phyloP scores from a whole-genome alignment of 768 basidiomycete genomes.

The Mycena olivaceomarginata region DNA sequence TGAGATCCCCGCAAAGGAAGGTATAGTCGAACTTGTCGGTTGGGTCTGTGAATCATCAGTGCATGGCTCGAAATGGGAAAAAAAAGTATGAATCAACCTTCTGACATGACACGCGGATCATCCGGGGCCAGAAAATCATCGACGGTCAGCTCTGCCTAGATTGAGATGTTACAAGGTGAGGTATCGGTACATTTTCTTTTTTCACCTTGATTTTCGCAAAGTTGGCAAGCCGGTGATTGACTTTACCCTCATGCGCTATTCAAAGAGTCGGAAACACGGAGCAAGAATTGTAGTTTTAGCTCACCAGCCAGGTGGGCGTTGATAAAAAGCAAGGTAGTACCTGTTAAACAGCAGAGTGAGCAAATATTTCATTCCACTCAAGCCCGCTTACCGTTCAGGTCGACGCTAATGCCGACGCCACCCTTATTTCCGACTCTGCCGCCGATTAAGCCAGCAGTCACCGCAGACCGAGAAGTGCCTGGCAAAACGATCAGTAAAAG shows the following conservation, averaged over 20 bases:
- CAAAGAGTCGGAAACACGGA: conserved; percentile 2
- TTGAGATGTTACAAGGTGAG: conserved; percentile 9
- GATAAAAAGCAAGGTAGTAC: conserved; percentile 84
- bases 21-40: conserved; percentile 94
- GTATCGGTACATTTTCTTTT: neutral
- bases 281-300: conserved; percentile 36
- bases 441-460: conserved; percentile 93
- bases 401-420: conserved; percentile 92
- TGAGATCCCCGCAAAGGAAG: conserved; percentile 94
- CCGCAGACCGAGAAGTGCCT: conserved; percentile 88
- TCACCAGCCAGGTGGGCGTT: conserved; percentile 93
- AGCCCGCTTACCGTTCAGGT: conserved; percentile 79
- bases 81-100: conserved; percentile 68
- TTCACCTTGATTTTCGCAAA: conserved; percentile 90
- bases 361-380: neutral
- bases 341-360: neutral
- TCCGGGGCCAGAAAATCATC: conserved; percentile 83
- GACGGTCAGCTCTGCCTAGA: conserved; percentile 83
- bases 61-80: conserved; percentile 23
- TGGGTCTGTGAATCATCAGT: conserved; percentile 68
- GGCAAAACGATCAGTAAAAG: conserved; percentile 25
- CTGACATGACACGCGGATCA: conserved; percentile 80
- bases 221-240: conserved; percentile 89
- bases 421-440: conserved; percentile 96
- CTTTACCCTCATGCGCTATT: conserved; percentile 85